Percentiles rank a stretch among this genome's conserved stretches.
These are phyloP conservation scores for Oryza meyeriana DNA, from an alignment of 176 grass and related monocot species.

Conservation along the genomic window DNA sequence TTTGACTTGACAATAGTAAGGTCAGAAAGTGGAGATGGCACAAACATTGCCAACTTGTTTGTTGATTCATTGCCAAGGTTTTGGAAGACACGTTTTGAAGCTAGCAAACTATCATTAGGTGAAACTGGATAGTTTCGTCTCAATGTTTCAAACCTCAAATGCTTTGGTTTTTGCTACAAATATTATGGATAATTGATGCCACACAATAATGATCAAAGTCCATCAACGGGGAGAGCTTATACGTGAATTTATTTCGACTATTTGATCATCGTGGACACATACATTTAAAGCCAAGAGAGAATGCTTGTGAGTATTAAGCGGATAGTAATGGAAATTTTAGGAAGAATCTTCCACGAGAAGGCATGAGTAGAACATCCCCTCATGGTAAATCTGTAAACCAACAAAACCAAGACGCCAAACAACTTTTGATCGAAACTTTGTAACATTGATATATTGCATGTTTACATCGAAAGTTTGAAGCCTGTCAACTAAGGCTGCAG, in stretches of 20 bases:
- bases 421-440: conserved; percentile 57
- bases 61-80: conserved; percentile 44
- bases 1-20: conserved; percentile 52
- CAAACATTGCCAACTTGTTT: conserved; percentile 30
- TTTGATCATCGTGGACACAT: conserved; percentile 81
- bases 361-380: no score
- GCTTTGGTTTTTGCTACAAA: conserved; percentile 84
- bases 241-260: conserved; percentile 67
- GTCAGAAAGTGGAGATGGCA: not conserved
- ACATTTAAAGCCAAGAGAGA: conserved; percentile 85
- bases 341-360: no score
- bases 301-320: conserved; percentile 89
- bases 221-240: conserved; percentile 51
- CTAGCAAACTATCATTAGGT: conserved; percentile 68
- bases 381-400: conserved; percentile 62
- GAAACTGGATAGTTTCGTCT: conserved; percentile 62
- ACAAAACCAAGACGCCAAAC: conserved; percentile 83
- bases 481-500: conserved; percentile 83
- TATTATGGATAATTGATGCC: conserved; percentile 82
- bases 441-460: conserved; percentile 59
- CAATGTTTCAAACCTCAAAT: conserved; percentile 75
- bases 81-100: conserved; percentile 51
- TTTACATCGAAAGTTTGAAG: conserved; percentile 56
- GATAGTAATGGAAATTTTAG: conserved; percentile 69
- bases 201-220: conserved; percentile 91